A percentile compares a stretch with the other conserved stretches of the same genome.
These are phyloP conservation scores for Pythium dissimile DNA, from an alignment of 352 stramenopile genomes.

Conservation along the genomic window DNA sequence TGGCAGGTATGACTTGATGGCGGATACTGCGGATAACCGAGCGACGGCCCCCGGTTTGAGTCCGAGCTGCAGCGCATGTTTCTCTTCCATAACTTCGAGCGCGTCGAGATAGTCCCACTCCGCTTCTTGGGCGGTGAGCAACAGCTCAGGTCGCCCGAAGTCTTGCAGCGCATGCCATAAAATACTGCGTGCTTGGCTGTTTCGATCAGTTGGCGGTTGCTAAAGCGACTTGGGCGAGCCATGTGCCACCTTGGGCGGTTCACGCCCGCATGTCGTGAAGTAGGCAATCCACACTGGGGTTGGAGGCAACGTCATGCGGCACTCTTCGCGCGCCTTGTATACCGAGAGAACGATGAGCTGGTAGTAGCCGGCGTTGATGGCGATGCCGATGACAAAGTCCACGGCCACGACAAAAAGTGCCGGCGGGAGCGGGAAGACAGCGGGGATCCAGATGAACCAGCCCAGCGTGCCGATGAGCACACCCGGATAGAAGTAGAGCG, in stretches of 20 bases:
- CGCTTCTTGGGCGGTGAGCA: constrained; percentile 9
- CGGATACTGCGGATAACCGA: no score
- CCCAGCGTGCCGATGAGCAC: constrained; percentile 17
- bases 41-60: not conserved
- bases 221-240: no score
- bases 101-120: constrained; percentile 28
- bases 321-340: constrained; percentile 23
- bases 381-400: constrained; percentile 18
- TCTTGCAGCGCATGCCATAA: constrained; percentile 8
- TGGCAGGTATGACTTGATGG: no score
- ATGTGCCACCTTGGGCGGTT: not conserved
- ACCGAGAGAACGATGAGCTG: constrained; percentile 32
- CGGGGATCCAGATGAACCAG: constrained; percentile 29
- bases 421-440: constrained; percentile 23
- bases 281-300: constrained; percentile 13
- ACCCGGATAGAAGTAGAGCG: constrained; percentile 30
- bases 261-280: constrained; percentile 1
- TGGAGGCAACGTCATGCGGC: constrained; percentile 15
- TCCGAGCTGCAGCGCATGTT: not conserved
- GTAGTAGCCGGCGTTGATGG: constrained; percentile 26
- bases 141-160: constrained; percentile 15
- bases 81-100: constrained; percentile 19
- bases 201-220: not conserved
- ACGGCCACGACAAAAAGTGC: not conserved
- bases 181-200: not conserved